Conservation (phyloP, 768 basidiomycete genomes). For the Suillus paluster region DNA sequence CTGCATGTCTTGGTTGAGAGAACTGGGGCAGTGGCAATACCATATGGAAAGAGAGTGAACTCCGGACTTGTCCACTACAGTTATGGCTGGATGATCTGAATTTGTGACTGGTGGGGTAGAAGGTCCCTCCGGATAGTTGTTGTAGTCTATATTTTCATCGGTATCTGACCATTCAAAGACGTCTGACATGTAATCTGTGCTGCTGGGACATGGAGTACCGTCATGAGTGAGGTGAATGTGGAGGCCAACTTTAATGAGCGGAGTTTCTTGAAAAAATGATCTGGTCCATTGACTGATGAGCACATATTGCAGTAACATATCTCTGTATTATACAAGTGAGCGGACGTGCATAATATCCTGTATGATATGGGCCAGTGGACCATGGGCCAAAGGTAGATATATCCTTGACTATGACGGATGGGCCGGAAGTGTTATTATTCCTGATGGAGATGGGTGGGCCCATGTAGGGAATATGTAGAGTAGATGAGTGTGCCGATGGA, state of each 20-base stretch:
- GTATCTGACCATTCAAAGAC: conserved; percentile 1
- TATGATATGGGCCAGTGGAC: too few species aligned
- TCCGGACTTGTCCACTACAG: background rate
- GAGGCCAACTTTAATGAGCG: background rate
- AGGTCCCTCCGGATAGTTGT: background rate
- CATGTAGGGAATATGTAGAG: too few species aligned
- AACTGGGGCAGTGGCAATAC: background rate
- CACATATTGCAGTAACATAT: too few species aligned
- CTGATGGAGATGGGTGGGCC: too few species aligned
- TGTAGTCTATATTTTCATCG: background rate
- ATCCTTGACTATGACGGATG: too few species aligned
- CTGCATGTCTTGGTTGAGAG: background rate
- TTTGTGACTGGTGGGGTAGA: background rate
- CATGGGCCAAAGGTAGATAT: too few species aligned
- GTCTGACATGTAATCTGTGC: background rate
- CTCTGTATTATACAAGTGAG: too few species aligned
- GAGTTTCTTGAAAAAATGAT: background rate
- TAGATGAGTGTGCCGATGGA: too few species aligned
- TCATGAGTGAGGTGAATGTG: background rate
- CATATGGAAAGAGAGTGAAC: background rate
- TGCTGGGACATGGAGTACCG: background rate
- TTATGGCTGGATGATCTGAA: background rate
- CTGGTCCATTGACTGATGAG: background rate
- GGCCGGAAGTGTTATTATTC: too few species aligned
- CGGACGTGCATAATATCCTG: too few species aligned